Base-by-base conservation (phyloP, 441 rosid genomes). In the Kokia cookei region DNA sequence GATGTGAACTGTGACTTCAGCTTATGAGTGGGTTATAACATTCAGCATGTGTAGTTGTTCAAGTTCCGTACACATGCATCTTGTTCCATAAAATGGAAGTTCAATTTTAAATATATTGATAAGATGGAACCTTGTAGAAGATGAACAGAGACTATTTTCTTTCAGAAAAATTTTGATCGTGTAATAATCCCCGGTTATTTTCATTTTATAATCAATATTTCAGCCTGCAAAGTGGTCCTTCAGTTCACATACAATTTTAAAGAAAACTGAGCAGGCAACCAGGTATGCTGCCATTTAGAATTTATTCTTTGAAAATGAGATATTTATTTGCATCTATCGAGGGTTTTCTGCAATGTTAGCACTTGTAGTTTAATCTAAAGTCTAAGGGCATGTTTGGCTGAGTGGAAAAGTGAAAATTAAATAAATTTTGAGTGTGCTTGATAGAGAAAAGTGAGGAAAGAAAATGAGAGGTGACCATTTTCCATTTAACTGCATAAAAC, bases 191-290 rank as follows among this genome's bases (percentile, higher is more conserved):
- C 69, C 81, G 72, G 42, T 72, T 40, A 78, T 71, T 59, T 60
- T 45, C 35, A 65, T 62, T 79, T 42, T 76, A 27, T 51, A 74
- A 32, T 69, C 27, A 76, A 51, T 76, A 35, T 80, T 81, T 72
- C 92, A 95, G 97, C 97, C 95, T 77, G 69, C 86, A 65, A 93
- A 90, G 82, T 95, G 98, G 99, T 82, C 92, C 40, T 93, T 95
- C 85, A 91, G 84, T 82, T 91, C 97, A 5, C 86, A 87, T 81
- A 87, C 97, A 1, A 75, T 91, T 73, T 79, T 95, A 85, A 91
- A 93, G 90, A 89, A 78, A 82, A 84, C 84, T 60, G 97, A 95
- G 75, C 94, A 83, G 81, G 99, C 95, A 59, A 90, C 94, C 65
- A 95, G 97, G 99, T 95, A 89, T 43, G 58, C 66, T 29, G 11